A percentile compares a stretch with the other conserved stretches of the same genome.
These are phyloP conservation scores for Alternaria gansuensis DNA, from an alignment of 2,329 filamentous ascomycete species.

Conservation along the genomic window DNA sequence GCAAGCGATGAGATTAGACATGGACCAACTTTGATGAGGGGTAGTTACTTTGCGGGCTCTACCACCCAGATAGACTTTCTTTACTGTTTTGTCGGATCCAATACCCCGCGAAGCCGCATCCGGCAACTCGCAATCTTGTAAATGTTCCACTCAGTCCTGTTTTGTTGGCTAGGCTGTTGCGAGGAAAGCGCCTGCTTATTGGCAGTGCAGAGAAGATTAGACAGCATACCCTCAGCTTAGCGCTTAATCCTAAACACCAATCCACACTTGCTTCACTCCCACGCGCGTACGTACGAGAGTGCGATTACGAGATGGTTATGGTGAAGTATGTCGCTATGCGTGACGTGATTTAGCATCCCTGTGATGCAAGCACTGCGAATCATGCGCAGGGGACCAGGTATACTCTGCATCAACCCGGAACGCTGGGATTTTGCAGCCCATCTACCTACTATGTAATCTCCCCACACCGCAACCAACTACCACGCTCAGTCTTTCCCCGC, in stretches of 20 bases:
- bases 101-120: slow-evolving; percentile 48
- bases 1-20: slow-evolving; percentile 50
- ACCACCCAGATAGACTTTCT: slow-evolving; percentile 38
- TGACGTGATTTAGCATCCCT: slow-evolving; percentile 49
- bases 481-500: slow-evolving; percentile 27
- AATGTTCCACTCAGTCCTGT: slow-evolving; percentile 41
- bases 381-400: slow-evolving; percentile 27
- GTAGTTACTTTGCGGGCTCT: slow-evolving; percentile 27
- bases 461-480: slow-evolving; percentile 16
- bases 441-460: slow-evolving; percentile 15
- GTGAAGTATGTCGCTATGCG: slow-evolving; percentile 21
- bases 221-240: slow-evolving; percentile 43
- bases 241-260: slow-evolving; percentile 45
- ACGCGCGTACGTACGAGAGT: background rate
- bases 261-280: slow-evolving; percentile 24
- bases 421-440: slow-evolving; percentile 19
- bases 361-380: slow-evolving; percentile 39
- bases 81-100: slow-evolving; percentile 43
- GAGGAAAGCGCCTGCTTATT: slow-evolving; percentile 40
- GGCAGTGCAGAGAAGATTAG: slow-evolving; percentile 38
- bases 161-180: slow-evolving; percentile 28
- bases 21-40: slow-evolving; percentile 30
- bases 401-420: slow-evolving; percentile 30
- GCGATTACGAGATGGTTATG: slow-evolving; percentile 46
- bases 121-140: slow-evolving; percentile 47